phyloP scores from a whole-genome alignment of 1,139 yeast species.

The Saccharomyces hybrid region DNA sequence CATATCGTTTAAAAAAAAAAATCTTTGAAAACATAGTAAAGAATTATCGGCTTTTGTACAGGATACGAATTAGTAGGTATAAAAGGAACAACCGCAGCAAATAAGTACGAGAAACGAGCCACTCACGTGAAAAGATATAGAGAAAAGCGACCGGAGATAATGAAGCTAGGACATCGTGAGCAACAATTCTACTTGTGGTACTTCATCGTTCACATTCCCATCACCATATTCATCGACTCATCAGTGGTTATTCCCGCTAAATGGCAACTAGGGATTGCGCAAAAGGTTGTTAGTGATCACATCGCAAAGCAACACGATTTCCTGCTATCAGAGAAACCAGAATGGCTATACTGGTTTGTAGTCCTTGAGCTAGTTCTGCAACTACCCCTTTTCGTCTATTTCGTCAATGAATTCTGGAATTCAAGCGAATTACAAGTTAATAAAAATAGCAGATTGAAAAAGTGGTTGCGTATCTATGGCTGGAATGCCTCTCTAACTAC shows the following conservation, averaged over 20 bases:
- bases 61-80: not conserved
- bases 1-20: not conserved
- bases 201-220: constrained; percentile 58
- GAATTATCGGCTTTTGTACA: not conserved
- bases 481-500: constrained; percentile 28
- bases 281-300: constrained; percentile 35
- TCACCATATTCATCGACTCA: constrained; percentile 70
- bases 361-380: constrained; percentile 66
- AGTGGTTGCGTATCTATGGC: constrained; percentile 23
- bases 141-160: not conserved
- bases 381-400: constrained; percentile 59
- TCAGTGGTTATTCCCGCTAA: constrained; percentile 59
- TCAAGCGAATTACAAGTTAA: constrained; percentile 5
- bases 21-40: not conserved
- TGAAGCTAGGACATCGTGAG: constrained; percentile 5
- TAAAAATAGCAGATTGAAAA: constrained; percentile 7
- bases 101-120: not conserved
- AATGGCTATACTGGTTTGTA: constrained; percentile 69
- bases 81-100: not conserved
- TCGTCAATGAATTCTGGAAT: constrained; percentile 12
- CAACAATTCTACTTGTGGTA: constrained; percentile 43
- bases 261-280: constrained; percentile 25
- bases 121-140: not conserved
- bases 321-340: constrained; percentile 48
- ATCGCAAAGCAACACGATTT: constrained; percentile 60